A percentile compares a stretch with the other conserved stretches of the same genome.
Evolutionary conservation across 2,329 filamentous ascomycete genomes (phyloP).

Genomic region (Trichoderma endophyticum): DNA sequence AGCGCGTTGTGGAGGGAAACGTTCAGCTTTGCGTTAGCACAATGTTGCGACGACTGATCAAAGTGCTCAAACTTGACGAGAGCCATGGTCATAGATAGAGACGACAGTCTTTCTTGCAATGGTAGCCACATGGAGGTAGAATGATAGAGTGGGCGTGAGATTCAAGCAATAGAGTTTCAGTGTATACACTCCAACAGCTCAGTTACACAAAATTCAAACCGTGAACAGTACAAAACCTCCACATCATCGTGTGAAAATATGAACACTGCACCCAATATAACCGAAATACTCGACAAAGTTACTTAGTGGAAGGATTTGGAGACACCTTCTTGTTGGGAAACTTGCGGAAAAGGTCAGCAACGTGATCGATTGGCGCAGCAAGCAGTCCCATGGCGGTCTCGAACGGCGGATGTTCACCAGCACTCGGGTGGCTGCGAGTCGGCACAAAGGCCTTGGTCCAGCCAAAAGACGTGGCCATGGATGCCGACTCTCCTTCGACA

Average conservation of each 20-base stretch:
- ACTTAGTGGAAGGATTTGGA: not conserved
- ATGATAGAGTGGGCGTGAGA: not conserved
- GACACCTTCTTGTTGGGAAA: not conserved
- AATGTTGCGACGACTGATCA: not conserved
- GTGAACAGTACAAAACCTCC: too few relatives aligned
- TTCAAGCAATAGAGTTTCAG: not conserved
- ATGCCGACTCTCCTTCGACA: not conserved
- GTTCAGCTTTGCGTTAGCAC: conserved; percentile 2
- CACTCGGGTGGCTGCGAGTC: conserved; percentile 48
- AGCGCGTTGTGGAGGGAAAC: not conserved
- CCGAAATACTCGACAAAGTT: not conserved
- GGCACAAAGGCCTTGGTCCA: conserved; percentile 55
- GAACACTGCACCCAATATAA: not conserved
- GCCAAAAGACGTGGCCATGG: conserved; percentile 42
- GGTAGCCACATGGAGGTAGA: not conserved
- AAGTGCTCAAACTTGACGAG: conserved; percentile 20
- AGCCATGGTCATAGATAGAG: conserved; percentile 26
- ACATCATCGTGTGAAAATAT: not conserved
- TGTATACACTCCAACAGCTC: not conserved
- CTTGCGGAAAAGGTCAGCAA: not conserved
- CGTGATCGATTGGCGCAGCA: not conserved
- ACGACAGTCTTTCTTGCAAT: not conserved
- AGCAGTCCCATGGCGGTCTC: conserved; percentile 31
- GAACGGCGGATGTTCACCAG: conserved; percentile 51
- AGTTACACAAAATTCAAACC: not conserved